A percentile compares a stretch with the other conserved stretches of the same genome.
Evolutionary conservation across 2,329 filamentous ascomycete genomes (phyloP).

Genomic region (Fusarium redolens): DNA sequence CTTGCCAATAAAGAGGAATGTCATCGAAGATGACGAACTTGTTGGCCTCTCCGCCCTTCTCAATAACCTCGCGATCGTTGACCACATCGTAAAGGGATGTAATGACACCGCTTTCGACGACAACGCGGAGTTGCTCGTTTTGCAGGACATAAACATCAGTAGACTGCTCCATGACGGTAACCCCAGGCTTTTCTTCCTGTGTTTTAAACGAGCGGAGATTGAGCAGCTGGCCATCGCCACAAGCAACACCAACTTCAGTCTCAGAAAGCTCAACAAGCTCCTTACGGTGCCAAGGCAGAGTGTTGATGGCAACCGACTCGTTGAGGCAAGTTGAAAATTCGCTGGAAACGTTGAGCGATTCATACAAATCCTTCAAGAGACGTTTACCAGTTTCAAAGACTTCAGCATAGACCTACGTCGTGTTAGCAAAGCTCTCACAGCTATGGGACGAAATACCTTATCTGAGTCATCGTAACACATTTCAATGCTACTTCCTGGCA

Average conservation of each 20-base stretch:
- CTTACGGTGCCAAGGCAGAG: constrained; percentile 84
- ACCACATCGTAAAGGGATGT: constrained; percentile 84
- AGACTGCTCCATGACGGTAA: constrained; percentile 62
- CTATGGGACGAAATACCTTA: constrained; percentile 60
- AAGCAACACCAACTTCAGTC: constrained; percentile 64
- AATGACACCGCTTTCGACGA: constrained; percentile 80
- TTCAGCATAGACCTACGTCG: constrained; percentile 76
- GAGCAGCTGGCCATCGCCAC: constrained; percentile 65
- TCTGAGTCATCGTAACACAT: constrained; percentile 99
- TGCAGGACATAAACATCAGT: constrained; percentile 79
- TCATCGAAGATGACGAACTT: constrained; percentile 97
- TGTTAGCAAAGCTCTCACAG: constrained; percentile 6
- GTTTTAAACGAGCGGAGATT: constrained; percentile 62
- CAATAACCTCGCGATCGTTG: constrained; percentile 80
- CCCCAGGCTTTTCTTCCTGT: constrained; percentile 57
- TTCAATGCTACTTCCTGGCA: constrained; percentile 94
- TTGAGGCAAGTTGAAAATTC: constrained; percentile 54
- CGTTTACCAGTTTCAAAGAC: constrained; percentile 82
- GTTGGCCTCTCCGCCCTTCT: constrained; percentile 80
- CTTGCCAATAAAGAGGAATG: constrained; percentile 97
- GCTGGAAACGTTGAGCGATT: constrained; percentile 71
- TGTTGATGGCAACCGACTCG: constrained; percentile 78
- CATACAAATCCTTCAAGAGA: constrained; percentile 76
- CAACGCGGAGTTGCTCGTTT: constrained; percentile 80
- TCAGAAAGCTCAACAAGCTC: constrained; percentile 76